These are phyloP conservation scores for Aschersonia sp. DNA, from an alignment of 2,329 filamentous ascomycete species.

Conservation along the genomic window DNA sequence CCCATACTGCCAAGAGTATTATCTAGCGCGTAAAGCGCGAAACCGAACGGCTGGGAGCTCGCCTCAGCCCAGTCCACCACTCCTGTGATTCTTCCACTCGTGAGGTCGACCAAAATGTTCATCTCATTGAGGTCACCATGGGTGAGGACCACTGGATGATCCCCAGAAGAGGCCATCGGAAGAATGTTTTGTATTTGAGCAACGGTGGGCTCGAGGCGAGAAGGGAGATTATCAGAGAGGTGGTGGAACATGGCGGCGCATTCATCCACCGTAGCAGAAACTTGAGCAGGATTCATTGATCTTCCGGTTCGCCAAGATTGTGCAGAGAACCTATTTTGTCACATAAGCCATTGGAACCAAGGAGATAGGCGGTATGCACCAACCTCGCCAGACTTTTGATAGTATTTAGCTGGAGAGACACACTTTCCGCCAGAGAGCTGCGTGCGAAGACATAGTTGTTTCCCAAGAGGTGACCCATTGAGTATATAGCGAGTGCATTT, in stretches of 20 bases:
- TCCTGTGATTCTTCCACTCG: slow-evolving; percentile 13
- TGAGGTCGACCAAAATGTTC: slow-evolving; percentile 13
- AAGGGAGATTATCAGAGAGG: slow-evolving; percentile 3
- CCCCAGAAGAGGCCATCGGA: neutral
- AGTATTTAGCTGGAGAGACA: neutral
- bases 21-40: slow-evolving; percentile 13
- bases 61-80: slow-evolving; percentile 16
- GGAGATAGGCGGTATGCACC: neutral
- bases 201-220: neutral
- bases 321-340: slow-evolving; percentile 7
- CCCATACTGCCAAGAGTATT: slow-evolving; percentile 9
- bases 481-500: slow-evolving; percentile 4
- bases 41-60: slow-evolving; percentile 13
- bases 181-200: neutral
- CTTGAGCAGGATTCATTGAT: neutral
- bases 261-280: slow-evolving; percentile 1
- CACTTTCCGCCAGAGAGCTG: neutral
- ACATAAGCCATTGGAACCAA: neutral
- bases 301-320: slow-evolving; percentile 5
- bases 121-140: slow-evolving; percentile 12
- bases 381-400: slow-evolving; percentile 4
- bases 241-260: slow-evolving; percentile 3
- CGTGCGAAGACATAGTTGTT: slow-evolving; percentile 4
- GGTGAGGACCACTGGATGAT: slow-evolving; percentile 6
- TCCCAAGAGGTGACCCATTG: slow-evolving; percentile 7